Percentiles rank a stretch among this genome's conserved stretches.
Evolutionary conservation across 2,329 filamentous ascomycete genomes (phyloP).

Genomic region (Trichoderma sp.): DNA sequence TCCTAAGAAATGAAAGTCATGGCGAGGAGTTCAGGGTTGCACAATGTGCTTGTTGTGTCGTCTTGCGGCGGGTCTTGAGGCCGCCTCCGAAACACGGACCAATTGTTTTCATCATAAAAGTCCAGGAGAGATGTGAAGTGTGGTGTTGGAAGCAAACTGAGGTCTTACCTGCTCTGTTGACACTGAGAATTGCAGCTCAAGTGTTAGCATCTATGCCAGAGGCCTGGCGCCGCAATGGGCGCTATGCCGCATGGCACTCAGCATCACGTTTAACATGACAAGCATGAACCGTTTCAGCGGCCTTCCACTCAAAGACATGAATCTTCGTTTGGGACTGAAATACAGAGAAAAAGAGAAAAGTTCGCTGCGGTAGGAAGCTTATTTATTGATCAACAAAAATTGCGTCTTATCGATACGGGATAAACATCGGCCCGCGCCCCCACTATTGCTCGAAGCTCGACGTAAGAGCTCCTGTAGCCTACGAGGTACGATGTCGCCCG

Average conservation of each 20-base stretch:
- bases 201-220: background rate
- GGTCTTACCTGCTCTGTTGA: slow-evolving; percentile 24
- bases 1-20: background rate
- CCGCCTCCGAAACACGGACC: slow-evolving; percentile 94
- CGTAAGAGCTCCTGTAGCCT: slow-evolving; percentile 48
- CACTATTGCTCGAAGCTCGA: slow-evolving; percentile 35
- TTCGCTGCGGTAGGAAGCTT: background rate
- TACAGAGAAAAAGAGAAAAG: background rate
- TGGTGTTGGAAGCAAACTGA: background rate
- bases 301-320: background rate
- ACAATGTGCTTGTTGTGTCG: slow-evolving; percentile 70
- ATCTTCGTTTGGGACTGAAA: background rate
- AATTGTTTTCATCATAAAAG: slow-evolving; percentile 75
- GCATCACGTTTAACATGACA: too few relatives aligned
- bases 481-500: slow-evolving; percentile 18
- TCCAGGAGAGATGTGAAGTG: slow-evolving; percentile 19
- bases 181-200: background rate
- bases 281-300: too few relatives aligned
- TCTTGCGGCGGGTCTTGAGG: slow-evolving; percentile 88
- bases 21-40: slow-evolving; percentile 67
- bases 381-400: slow-evolving; percentile 23
- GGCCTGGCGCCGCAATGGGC: background rate
- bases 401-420: slow-evolving; percentile 22
- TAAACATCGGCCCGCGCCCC: slow-evolving; percentile 26
- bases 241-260: background rate